These are phyloP conservation scores for Fusarium palustre DNA, from an alignment of 2,329 filamentous ascomycete genomes.

Conservation along the genomic window DNA sequence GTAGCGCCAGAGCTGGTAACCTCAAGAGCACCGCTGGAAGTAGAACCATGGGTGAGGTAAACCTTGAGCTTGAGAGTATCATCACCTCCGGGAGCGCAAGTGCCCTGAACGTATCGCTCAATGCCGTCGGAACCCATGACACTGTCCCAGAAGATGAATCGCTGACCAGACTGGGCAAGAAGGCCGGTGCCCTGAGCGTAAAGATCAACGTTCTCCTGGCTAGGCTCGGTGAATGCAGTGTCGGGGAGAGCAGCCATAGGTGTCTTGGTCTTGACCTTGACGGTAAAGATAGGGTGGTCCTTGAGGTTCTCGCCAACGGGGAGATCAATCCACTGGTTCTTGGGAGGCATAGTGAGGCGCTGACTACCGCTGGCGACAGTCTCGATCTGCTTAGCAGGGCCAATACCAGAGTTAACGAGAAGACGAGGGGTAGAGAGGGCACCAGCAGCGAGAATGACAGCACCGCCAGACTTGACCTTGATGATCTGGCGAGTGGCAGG, in stretches of 20 bases:
- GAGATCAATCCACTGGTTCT: conserved; percentile 66
- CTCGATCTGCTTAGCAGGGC: conserved; percentile 69
- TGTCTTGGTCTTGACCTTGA: conserved; percentile 56
- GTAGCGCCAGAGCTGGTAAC: conserved; percentile 57
- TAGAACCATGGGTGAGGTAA: conserved; percentile 63
- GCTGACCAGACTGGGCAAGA: conserved; percentile 59
- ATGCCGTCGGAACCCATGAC: conserved; percentile 56
- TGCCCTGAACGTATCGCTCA: conserved; percentile 58
- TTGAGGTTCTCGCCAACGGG: conserved; percentile 70
- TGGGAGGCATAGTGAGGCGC: conserved; percentile 62
- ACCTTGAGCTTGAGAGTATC: conserved; percentile 60
- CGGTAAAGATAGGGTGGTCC: conserved; percentile 63
- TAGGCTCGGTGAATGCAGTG: conserved; percentile 44
- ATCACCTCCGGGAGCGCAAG: conserved; percentile 56
- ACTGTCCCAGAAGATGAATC: conserved; percentile 61
- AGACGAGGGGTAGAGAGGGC: conserved; percentile 77
- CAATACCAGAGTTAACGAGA: conserved; percentile 71
- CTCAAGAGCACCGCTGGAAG: conserved; percentile 59
- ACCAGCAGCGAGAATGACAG: conserved; percentile 74
- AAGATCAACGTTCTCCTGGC: conserved; percentile 47
- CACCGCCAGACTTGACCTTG: conserved; percentile 42
- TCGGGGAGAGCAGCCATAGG: conserved; percentile 51
- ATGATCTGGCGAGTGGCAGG: conserved; percentile 53
- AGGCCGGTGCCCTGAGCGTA: conserved; percentile 54
- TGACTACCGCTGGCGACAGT: conserved; percentile 64